Percentiles rank a stretch among this genome's conserved stretches.
Conservation (phyloP, 495 filamentous ascomycete genomes). For the Aspergillus sparsus region DNA sequence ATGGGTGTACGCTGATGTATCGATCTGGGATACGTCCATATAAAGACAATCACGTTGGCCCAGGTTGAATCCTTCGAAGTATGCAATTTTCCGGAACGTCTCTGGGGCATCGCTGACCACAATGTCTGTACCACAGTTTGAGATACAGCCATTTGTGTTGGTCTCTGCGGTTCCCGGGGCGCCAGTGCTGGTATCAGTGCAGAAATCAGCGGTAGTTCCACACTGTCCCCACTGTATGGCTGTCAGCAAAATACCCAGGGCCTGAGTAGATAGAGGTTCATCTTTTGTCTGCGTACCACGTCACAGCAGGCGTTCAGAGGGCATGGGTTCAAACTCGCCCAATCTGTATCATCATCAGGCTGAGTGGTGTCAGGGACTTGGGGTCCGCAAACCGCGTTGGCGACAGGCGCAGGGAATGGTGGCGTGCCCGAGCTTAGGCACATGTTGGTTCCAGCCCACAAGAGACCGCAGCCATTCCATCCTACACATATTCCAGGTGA, state of each 20-base stretch:
- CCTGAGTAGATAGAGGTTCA: too few relatives aligned
- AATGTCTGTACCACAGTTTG: conserved; percentile 48
- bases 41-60: conserved; percentile 28
- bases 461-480: conserved; percentile 46
- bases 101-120: conserved; percentile 23
- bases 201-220: conserved; percentile 44
- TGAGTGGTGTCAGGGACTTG: conserved; percentile 36
- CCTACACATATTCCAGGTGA: too few relatives aligned
- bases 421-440: conserved; percentile 50
- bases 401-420: conserved; percentile 42
- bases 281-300: too few relatives aligned
- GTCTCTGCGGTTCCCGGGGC: conserved; percentile 39
- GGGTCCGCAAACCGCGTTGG: conserved; percentile 48
- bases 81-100: conserved; percentile 14
- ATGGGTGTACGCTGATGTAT: conserved; percentile 40
- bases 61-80: conserved; percentile 24
- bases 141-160: conserved; percentile 47
- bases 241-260: too few relatives aligned
- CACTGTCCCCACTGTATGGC: conserved; percentile 44
- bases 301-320: too few relatives aligned
- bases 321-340: conserved; percentile 29
- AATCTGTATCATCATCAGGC: conserved; percentile 15
- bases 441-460: conserved; percentile 32
- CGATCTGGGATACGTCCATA: conserved; percentile 19
- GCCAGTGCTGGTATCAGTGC: conserved; percentile 34